A percentile compares a stretch with the other conserved stretches of the same genome.
These are phyloP conservation scores for Diaporthe longicolla DNA, from an alignment of 2,329 filamentous ascomycete species.

Conservation along the genomic window DNA sequence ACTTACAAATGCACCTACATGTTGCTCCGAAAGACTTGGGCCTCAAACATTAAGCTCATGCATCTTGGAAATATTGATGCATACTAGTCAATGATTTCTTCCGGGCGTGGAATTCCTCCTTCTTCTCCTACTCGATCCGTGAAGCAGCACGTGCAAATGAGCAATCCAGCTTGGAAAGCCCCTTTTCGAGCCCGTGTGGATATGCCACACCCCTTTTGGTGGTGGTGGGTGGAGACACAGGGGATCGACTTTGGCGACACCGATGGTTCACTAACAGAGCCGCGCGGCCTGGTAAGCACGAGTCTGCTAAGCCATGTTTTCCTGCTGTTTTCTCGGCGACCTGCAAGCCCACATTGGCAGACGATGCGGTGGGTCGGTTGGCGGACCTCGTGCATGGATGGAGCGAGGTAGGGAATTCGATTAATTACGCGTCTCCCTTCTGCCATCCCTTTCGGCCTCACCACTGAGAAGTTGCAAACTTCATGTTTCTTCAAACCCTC, in stretches of 20 bases:
- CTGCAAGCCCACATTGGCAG: slow-evolving; percentile 6
- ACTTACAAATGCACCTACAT: not conserved
- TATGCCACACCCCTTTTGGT: not conserved
- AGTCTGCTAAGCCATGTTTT: slow-evolving; percentile 7
- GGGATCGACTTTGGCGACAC: not conserved
- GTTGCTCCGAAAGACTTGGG: no score
- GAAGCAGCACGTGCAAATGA: not conserved
- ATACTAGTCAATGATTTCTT: not conserved
- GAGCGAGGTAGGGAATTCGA: slow-evolving; percentile 5
- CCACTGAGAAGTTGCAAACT: not conserved
- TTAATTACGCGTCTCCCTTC: slow-evolving; percentile 10
- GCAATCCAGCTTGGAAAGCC: not conserved
- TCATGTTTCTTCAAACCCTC: not conserved
- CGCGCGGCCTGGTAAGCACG: not conserved
- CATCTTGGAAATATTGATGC: not conserved
- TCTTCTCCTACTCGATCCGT: no score
- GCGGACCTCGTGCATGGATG: slow-evolving; percentile 12
- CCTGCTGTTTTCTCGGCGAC: not conserved
- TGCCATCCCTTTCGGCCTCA: not conserved
- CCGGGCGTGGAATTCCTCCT: no score
- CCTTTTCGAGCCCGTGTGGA: slow-evolving; percentile 11
- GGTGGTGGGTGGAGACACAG: slow-evolving; percentile 11
- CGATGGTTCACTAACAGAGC: slow-evolving; percentile 3
- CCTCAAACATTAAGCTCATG: not conserved
- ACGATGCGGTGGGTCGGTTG: slow-evolving; percentile 7